Conservation (phyloP, 2,329 filamentous ascomycete species). For the Hypoxylon sp. region DNA sequence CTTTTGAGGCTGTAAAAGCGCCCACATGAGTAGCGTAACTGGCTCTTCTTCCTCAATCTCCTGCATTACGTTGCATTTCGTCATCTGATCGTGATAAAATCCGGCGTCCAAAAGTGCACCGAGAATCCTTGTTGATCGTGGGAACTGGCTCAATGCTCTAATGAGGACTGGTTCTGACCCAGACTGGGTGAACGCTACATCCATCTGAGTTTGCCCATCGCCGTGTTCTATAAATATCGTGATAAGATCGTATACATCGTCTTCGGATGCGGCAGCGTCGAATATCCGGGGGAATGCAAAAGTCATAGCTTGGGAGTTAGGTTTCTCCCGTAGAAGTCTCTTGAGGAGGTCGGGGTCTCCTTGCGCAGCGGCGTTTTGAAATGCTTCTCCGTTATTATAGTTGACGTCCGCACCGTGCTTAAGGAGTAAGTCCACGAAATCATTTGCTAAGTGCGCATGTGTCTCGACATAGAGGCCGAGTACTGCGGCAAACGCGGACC, state of each 20-base stretch:
- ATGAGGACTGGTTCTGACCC: constrained; percentile 64
- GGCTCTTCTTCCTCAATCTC: constrained; percentile 65
- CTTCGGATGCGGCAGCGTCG: constrained; percentile 63
- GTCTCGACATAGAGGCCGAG: constrained; percentile 60
- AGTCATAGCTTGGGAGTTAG: constrained; percentile 64
- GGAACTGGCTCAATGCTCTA: constrained; percentile 67
- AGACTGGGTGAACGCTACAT: constrained; percentile 62
- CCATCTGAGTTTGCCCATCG: constrained; percentile 62
- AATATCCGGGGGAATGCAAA: constrained; percentile 70
- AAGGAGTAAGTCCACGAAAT: constrained; percentile 61
- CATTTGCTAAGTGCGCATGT: constrained; percentile 57
- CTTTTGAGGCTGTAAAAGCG: constrained; percentile 73
- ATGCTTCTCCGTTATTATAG: constrained; percentile 65
- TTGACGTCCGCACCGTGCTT: constrained; percentile 63
- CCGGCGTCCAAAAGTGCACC: constrained; percentile 68
- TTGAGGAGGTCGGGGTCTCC: constrained; percentile 64
- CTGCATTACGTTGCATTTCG: constrained; percentile 59
- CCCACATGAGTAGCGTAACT: constrained; percentile 71
- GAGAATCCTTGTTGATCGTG: constrained; percentile 66
- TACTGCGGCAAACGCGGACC: constrained; percentile 60
- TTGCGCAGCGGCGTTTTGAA: constrained; percentile 66
- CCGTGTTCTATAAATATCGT: constrained; percentile 65
- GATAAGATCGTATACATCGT: constrained; percentile 64
- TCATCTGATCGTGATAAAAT: constrained; percentile 70
- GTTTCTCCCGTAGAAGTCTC: constrained; percentile 64